Conservation (phyloP, 345 rosid genomes). For the Passiflora organensis region DNA sequence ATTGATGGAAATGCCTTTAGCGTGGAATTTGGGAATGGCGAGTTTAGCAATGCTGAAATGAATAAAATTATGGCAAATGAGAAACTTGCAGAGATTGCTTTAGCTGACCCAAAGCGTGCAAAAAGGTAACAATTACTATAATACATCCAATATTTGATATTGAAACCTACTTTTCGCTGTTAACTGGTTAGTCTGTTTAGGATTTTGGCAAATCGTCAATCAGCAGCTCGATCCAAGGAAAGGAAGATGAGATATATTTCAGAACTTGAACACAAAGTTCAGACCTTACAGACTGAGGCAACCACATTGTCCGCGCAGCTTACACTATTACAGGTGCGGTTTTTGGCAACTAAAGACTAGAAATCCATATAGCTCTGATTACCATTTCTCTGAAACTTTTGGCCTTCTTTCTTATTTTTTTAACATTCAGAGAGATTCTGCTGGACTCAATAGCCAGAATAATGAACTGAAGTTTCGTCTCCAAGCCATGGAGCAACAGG, state of each 20-base stretch:
- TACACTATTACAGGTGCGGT: conserved; percentile 72
- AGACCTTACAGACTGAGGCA: conserved; percentile 93
- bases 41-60: conserved; percentile 72
- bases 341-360: neutral
- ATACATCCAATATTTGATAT: neutral
- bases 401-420: neutral
- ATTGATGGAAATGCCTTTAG: conserved; percentile 69
- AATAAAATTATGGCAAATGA: conserved; percentile 97
- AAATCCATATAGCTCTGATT: neutral
- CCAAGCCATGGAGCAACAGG: conserved; percentile 98
- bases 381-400: conserved; percentile 3
- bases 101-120: conserved; percentile 81
- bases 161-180: neutral
- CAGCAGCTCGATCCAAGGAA: conserved; percentile 97
- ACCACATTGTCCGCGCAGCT: conserved; percentile 94
- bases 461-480: conserved; percentile 90
- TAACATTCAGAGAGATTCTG: conserved; percentile 70
- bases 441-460: conserved; percentile 85
- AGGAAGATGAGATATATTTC: conserved; percentile 90
- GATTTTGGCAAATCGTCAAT: conserved; percentile 88
- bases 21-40: conserved; percentile 85
- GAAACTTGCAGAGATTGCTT: conserved; percentile 87
- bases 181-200: conserved; percentile 28
- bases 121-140: conserved; percentile 47
- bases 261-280: conserved; percentile 94